Conservation (phyloP, 352 stramenopile genomes). For the Pythium apleroticum region DNA sequence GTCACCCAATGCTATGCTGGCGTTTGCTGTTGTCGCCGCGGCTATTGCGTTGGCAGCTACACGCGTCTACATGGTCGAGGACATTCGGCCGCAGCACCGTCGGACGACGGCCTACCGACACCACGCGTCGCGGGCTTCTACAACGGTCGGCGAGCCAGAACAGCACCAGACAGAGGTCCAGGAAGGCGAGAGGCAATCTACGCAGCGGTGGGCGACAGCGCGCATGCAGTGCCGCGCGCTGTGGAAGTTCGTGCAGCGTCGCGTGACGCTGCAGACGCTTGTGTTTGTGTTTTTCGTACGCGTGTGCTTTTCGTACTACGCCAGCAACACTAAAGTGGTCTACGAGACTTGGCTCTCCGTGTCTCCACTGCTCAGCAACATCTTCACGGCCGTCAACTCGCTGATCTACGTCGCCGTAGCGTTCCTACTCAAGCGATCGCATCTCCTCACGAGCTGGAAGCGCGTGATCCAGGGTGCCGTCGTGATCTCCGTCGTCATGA, state of each 20-base stretch:
- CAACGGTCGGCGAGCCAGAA: slow-evolving; percentile 3
- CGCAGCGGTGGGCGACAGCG: not conserved
- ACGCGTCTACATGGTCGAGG: slow-evolving; percentile 41
- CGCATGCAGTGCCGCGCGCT: slow-evolving; percentile 17
- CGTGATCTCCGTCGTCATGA: slow-evolving; percentile 35
- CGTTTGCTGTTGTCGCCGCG: slow-evolving; percentile 35
- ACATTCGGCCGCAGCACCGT: slow-evolving; percentile 5
- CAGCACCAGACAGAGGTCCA: not conserved
- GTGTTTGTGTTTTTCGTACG: slow-evolving; percentile 44
- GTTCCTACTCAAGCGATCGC: slow-evolving; percentile 26
- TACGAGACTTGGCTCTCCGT: slow-evolving; percentile 57
- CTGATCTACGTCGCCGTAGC: slow-evolving; percentile 42
- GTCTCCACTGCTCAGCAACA: slow-evolving; percentile 39
- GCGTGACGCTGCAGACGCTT: slow-evolving; percentile 40
- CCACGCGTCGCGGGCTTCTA: slow-evolving; percentile 15
- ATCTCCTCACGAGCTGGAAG: slow-evolving; percentile 40
- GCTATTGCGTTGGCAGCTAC: slow-evolving; percentile 27
- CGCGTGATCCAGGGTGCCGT: slow-evolving; percentile 37
- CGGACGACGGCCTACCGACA: not conserved
- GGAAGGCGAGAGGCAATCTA: not conserved
- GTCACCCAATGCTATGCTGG: slow-evolving; percentile 46
- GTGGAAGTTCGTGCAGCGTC: slow-evolving; percentile 39
- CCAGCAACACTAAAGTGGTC: slow-evolving; percentile 48
- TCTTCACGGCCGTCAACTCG: slow-evolving; percentile 49
- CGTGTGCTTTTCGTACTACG: slow-evolving; percentile 65